phyloP scores from a whole-genome alignment of 2,329 filamentous ascomycete species.

The Coniochaeta prunicola region DNA sequence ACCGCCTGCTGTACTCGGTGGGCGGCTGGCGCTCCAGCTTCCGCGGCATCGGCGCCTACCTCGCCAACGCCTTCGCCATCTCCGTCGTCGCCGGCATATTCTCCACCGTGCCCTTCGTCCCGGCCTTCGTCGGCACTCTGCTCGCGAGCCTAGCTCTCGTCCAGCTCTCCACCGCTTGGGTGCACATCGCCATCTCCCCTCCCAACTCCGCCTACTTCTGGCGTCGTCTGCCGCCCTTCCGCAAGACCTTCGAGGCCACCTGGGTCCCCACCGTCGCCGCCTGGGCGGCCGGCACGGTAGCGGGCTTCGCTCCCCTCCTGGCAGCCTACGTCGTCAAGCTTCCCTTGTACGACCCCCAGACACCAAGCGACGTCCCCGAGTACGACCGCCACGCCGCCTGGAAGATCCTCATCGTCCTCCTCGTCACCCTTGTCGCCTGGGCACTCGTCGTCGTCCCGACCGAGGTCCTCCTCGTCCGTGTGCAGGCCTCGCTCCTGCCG shows the following conservation, averaged over 20 bases:
- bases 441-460: conserved; percentile 67
- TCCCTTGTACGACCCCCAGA: conserved; percentile 20
- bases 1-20: conserved; percentile 49
- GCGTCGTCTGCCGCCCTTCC: conserved; percentile 60
- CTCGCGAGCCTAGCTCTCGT: conserved; percentile 54
- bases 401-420: conserved; percentile 38
- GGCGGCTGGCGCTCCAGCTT: conserved; percentile 61
- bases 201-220: conserved; percentile 58
- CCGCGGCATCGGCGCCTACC: conserved; percentile 54
- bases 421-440: conserved; percentile 41
- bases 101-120: conserved; percentile 26
- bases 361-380: conserved; percentile 26
- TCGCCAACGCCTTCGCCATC: conserved; percentile 28
- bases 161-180: conserved; percentile 70
- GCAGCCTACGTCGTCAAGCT: conserved; percentile 41
- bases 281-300: conserved; percentile 49
- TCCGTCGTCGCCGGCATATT: conserved; percentile 36
- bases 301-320: conserved; percentile 37
- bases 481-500: conserved; percentile 80
- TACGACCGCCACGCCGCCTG: conserved; percentile 30
- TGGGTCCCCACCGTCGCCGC: conserved; percentile 58
- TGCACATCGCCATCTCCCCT: conserved; percentile 75
- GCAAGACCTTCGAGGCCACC: conserved; percentile 59
- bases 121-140: conserved; percentile 32
- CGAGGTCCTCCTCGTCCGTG: conserved; percentile 67